These are phyloP conservation scores for Hyphodiscus hymeniophilus DNA, from an alignment of 495 filamentous ascomycete species.

Conservation along the genomic window DNA sequence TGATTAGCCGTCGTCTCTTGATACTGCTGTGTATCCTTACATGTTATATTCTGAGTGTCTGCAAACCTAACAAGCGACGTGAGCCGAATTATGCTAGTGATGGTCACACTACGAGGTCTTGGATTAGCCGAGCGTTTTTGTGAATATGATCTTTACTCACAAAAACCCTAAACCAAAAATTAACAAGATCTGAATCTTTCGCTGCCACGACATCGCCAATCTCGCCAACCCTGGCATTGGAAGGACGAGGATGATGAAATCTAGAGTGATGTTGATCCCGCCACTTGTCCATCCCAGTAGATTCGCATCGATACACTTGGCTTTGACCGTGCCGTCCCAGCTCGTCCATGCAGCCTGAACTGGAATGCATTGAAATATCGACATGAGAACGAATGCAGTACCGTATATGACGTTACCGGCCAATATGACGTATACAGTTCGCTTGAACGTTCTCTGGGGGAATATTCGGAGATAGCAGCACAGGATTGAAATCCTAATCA, in stretches of 20 bases:
- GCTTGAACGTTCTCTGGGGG: neutral
- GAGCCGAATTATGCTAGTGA: conserved; percentile 6
- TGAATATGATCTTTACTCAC: too few species aligned
- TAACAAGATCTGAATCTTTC: conserved; percentile 31
- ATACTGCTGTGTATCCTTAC: neutral
- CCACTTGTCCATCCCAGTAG: conserved; percentile 42
- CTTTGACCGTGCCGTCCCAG: conserved; percentile 9
- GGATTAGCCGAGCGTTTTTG: too few species aligned
- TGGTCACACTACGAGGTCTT: conserved; percentile 5
- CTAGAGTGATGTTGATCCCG: conserved; percentile 42
- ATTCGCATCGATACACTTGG: conserved; percentile 35
- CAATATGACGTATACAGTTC: conserved; percentile 1
- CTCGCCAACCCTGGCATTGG: conserved; percentile 41
- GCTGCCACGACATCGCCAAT: conserved; percentile 31
- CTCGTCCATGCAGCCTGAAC: conserved; percentile 16
- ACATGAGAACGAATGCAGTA: neutral
- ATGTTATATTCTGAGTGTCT: conserved; percentile 6
- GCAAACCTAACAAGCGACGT: conserved; percentile 7
- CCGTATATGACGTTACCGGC: conserved; percentile 1
- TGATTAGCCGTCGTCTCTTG: neutral
- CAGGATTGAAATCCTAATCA: conserved; percentile 11
- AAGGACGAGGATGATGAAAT: conserved; percentile 40
- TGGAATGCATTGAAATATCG: conserved; percentile 22
- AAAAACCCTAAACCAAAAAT: conserved; percentile 36
- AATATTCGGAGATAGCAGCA: conserved; percentile 17